Conservation (phyloP, 148 eudicot genomes). For the Rhododendron vialii region DNA sequence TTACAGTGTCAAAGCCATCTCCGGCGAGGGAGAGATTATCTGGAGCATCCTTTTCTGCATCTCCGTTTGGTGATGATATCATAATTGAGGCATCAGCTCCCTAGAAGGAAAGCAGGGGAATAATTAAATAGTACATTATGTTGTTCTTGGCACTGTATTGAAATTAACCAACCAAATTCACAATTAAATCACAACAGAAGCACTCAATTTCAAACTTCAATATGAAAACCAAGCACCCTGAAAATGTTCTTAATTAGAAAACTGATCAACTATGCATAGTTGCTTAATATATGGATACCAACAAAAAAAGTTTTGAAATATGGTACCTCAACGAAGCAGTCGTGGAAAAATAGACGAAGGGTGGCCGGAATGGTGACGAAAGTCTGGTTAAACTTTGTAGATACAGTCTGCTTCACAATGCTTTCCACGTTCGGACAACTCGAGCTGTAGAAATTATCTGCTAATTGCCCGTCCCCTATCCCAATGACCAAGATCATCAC, state of each 20-base stretch:
- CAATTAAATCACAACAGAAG: not conserved
- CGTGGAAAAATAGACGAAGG: constrained; percentile 69
- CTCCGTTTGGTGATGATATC: constrained; percentile 53
- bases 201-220: not conserved
- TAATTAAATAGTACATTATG: not conserved
- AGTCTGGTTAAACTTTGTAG: constrained; percentile 43
- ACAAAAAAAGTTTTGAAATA: not conserved
- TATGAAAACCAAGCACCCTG: not conserved
- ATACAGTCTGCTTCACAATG: constrained; percentile 42
- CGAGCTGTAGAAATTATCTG: constrained; percentile 36
- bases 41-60: constrained; percentile 69
- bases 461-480: constrained; percentile 35
- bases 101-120: constrained; percentile 23
- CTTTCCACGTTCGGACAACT: constrained; percentile 59
- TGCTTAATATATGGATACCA: not conserved
- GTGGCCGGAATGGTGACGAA: constrained; percentile 61
- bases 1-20: constrained; percentile 79
- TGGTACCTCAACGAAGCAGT: constrained; percentile 66
- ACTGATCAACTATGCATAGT: not conserved
- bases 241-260: not conserved
- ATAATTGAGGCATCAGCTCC: constrained; percentile 84
- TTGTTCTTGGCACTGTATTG: not conserved
- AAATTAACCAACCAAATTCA: not conserved
- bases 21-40: constrained; percentile 70
- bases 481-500: constrained; percentile 16